A percentile compares a stretch with the other conserved stretches of the same genome.
These are phyloP conservation scores for Nepenthes mirabilis DNA, from an alignment of 148 eudicot genomes.

Conservation along the genomic window DNA sequence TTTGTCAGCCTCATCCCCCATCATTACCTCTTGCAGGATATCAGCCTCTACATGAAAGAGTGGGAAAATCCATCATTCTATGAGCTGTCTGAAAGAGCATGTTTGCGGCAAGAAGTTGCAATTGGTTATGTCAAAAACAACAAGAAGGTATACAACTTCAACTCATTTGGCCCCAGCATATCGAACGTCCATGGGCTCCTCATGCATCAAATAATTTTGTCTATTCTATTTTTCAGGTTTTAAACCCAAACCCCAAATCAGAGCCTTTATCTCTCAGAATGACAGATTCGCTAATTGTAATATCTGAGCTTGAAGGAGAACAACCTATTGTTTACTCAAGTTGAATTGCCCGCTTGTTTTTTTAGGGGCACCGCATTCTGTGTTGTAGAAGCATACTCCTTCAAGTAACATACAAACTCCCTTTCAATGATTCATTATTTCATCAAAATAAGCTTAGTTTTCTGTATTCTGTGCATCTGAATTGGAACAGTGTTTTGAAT, in stretches of 20 bases:
- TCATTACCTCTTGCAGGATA: constrained; percentile 31
- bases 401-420: too few relatives aligned
- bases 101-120: constrained; percentile 77
- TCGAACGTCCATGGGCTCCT: neutral
- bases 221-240: constrained; percentile 37
- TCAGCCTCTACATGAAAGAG: constrained; percentile 67
- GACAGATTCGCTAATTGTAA: constrained; percentile 71
- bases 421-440: too few relatives aligned
- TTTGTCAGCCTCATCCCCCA: neutral
- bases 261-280: constrained; percentile 56
- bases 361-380: too few relatives aligned
- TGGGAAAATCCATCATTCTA: constrained; percentile 72
- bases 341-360: too few relatives aligned
- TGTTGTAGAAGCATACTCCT: too few relatives aligned
- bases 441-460: too few relatives aligned
- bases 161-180: neutral
- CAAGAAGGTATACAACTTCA: constrained; percentile 33
- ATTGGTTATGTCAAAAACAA: constrained; percentile 77
- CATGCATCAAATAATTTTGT: neutral
- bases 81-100: constrained; percentile 80
- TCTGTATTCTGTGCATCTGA: too few relatives aligned
- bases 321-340: constrained; percentile 32
- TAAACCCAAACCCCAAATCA: constrained; percentile 68
- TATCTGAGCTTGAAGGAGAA: constrained; percentile 92
- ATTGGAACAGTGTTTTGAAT: too few relatives aligned